Evolutionary conservation across 179 eudicot genomes (phyloP), one percentile per base, ranked within the genome.

Genomic region (Nepenthes alata): DNA sequence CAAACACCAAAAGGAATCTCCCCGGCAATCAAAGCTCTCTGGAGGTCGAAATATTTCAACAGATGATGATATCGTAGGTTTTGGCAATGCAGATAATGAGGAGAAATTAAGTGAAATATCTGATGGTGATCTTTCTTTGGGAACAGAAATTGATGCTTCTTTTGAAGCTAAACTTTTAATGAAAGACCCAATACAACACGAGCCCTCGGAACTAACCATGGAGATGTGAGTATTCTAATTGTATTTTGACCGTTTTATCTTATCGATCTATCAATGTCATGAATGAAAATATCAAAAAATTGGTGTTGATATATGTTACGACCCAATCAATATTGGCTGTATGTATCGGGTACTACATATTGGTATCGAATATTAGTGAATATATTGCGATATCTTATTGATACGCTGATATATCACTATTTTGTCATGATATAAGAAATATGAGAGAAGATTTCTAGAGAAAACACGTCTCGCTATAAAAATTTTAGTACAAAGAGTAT

Each of bases 71-170:
- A 7, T 41, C 45, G 8, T 41, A 50, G 73, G 48, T 41, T 64
- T 62, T 50, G 50, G 70, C 4, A 65, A 68, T 61, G 80, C 73
- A 59, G 76, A 81, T 65, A 51, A 10, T 54, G 79, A 70, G 41
- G 83, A 76, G 70, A 75, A 74, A 74, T 65, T 68, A 51, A 75
- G 81, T 65, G 77, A 77, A 57, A 36, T 63, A 62, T 81, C 85
- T 70, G 80, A 85, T 70, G 59, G 73, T 51, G 76, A 69, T 71
- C 54, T 66, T 62, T 80, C 77, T 61, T 44, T 75, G 71, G 78
- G 77, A 67, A 74, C 84, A 66, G 93, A 79, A 62, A 58, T 60
- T 78, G 88, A 83, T 73, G 78, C 67, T 56, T 77, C 64, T 47
- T 12, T 36, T 11, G 83, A 79, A 61, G 63, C 62, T 47, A 69